These are phyloP conservation scores for Mortierella sp. DNA, from an alignment of 371 early-diverging fungal genomes.

Conservation along the genomic window DNA sequence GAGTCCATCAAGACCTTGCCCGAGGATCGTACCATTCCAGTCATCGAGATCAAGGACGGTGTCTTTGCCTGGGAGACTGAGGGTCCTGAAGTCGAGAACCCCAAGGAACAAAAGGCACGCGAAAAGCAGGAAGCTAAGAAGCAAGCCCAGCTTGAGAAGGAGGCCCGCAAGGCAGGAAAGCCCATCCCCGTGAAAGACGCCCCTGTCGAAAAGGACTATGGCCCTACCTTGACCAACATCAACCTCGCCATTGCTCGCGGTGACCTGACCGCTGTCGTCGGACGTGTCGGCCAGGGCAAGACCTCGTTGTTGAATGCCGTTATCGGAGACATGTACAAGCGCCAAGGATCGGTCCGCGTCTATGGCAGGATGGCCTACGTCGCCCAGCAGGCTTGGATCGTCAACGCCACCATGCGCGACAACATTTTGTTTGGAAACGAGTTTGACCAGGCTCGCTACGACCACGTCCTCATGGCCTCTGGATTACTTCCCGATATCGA, in stretches of 20 bases:
- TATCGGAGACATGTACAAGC: conserved; percentile 59
- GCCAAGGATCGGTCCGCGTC: conserved; percentile 35
- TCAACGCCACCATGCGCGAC: conserved; percentile 61
- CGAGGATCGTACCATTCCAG: conserved; percentile 14
- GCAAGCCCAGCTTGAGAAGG: conserved; percentile 24
- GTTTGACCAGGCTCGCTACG: conserved; percentile 59
- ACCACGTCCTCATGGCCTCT: conserved; percentile 62
- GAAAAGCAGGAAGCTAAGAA: conserved; percentile 13
- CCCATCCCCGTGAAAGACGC: conserved; percentile 15
- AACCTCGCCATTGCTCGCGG: conserved; percentile 30
- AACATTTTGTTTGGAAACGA: conserved; percentile 65
- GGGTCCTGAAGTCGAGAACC: conserved; percentile 19
- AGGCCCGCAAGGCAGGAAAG: conserved; percentile 22
- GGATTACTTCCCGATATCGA: conserved; percentile 69
- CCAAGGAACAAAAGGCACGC: conserved; percentile 16
- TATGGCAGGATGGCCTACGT: conserved; percentile 60
- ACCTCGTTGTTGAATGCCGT: conserved; percentile 56
- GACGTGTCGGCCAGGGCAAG: conserved; percentile 62
- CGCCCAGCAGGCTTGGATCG: conserved; percentile 66
- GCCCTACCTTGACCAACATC: conserved; percentile 30
- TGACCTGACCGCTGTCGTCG: conserved; percentile 51
- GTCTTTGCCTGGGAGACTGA: conserved; percentile 29
- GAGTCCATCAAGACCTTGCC: conserved; percentile 14
- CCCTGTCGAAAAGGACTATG: conserved; percentile 19
- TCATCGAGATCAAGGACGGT: conserved; percentile 23